These are phyloP conservation scores for Sarocladium oryzae DNA, from an alignment of 2,329 filamentous ascomycete species.

Conservation along the genomic window DNA sequence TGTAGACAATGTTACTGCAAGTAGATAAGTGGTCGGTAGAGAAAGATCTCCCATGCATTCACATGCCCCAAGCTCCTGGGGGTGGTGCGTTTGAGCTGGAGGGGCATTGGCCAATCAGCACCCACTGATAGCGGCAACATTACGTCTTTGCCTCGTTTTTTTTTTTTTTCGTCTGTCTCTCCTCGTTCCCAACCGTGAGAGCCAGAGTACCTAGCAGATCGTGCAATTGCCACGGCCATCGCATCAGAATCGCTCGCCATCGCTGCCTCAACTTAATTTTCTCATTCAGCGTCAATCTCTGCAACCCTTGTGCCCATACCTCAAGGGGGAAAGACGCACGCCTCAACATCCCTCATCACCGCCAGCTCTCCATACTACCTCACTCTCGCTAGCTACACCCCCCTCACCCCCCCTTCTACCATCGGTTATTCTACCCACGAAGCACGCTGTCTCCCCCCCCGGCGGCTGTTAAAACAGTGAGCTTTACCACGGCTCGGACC, in stretches of 20 bases:
- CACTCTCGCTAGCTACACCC: slow-evolving; percentile 3
- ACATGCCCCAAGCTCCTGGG: not conserved
- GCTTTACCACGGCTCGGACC: slow-evolving; percentile 4
- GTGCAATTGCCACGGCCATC: not conserved
- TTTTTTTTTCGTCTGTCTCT: not conserved
- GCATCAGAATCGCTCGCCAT: slow-evolving; percentile 2
- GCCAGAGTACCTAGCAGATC: not conserved
- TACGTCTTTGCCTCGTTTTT: slow-evolving; percentile 8
- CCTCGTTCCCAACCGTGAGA: not conserved
- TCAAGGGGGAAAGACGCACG: not conserved
- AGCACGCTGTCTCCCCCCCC: not conserved
- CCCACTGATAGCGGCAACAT: slow-evolving; percentile 19
- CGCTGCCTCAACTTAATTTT: not conserved
- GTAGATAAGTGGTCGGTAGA: too few relatives aligned
- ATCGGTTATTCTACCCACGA: too few relatives aligned
- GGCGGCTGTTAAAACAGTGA: too few relatives aligned
- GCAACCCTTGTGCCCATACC: not conserved
- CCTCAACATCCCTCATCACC: not conserved
- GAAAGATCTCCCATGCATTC: not conserved
- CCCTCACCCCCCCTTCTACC: not conserved
- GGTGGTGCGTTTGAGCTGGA: slow-evolving; percentile 11
- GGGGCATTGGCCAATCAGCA: slow-evolving; percentile 27
- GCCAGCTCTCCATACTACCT: not conserved
- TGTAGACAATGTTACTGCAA: too few relatives aligned
- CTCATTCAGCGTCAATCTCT: not conserved